Conservation (phyloP, 768 basidiomycete genomes). For the Calocera viscosa region DNA sequence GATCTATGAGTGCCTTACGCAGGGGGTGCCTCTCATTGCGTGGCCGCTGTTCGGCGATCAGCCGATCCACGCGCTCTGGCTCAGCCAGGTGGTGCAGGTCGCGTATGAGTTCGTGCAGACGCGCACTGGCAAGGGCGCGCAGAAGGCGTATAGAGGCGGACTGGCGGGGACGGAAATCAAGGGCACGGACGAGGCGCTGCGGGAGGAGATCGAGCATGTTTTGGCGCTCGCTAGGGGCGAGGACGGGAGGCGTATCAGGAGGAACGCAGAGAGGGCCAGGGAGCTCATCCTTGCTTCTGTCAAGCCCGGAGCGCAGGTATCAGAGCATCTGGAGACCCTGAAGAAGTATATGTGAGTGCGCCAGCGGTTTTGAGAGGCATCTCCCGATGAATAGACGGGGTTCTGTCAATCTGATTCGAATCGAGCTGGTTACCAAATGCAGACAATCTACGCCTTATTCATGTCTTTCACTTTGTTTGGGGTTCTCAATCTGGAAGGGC, state of each 20-base stretch:
- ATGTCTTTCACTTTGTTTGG: too few species aligned
- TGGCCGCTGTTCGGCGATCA: constrained; percentile 14
- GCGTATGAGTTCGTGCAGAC: constrained; percentile 4
- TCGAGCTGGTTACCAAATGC: too few species aligned
- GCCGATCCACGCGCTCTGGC: constrained; percentile 8
- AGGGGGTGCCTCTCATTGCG: constrained; percentile 14
- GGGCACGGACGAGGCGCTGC: background rate
- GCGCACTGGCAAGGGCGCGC: background rate
- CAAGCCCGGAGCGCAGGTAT: background rate
- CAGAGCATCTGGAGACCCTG: background rate
- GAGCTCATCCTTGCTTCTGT: background rate
- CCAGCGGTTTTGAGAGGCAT: too few species aligned
- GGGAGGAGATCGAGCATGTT: background rate
- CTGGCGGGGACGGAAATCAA: background rate
- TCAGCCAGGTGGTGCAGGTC: background rate
- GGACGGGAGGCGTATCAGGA: background rate
- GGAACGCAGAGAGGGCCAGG: constrained; percentile 4
- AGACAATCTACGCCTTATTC: too few species aligned
- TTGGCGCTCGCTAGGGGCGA: background rate
- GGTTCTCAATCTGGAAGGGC: too few species aligned
- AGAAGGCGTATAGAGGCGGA: background rate
- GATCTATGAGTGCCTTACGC: constrained; percentile 13
- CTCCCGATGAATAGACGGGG: too few species aligned
- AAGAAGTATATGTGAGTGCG: background rate
- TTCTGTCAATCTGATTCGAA: too few species aligned